Base-by-base conservation (phyloP, 2,329 filamentous ascomycete genomes). In the Mycosphaerella sp. region DNA sequence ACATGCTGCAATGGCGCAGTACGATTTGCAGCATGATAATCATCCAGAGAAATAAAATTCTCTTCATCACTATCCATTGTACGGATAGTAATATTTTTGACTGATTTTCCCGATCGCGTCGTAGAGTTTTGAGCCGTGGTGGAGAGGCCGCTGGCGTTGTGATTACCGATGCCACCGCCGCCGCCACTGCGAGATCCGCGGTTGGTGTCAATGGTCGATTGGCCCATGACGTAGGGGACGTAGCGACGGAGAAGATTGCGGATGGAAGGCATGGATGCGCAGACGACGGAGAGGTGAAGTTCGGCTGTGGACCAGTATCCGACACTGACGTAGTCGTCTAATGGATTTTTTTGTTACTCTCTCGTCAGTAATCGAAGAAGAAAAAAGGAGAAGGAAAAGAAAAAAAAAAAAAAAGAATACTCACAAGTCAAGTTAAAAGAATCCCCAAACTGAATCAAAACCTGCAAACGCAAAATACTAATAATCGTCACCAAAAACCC, bases 291-390 rank as follows among this genome's bases (percentile, higher is more conserved):
- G 11, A 49, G 48, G 45, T 60, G 53, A 7, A 60, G 42, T 39
- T 60, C 58, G 17, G 56, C 49, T 1, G 56, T 58, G 12, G 53
- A 54, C 56, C 56, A 60, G 48, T 55, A 58, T 21, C 56, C 58
- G 7, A 53, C 48, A 3, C 50, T 21, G 11, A 47, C 55, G 42
- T 60, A 58, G 47, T 60, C 49, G 46, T 52, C 54, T 59, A 17
- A 32, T 21, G 1, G 26, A 26, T 21, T 17, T 17, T 17, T 17
- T 17, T 17, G 14, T 17, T 17, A 1, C 14, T 17, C 14, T 17
- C 14, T 17, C 14, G 14, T 17, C 14, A 26, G 26, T 4, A 26
- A 26, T 4, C 4, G 26, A 26, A 26, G 26, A 26, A 26, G 26
- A 6, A 6, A 26, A 26, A 26, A 26, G 26, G 26, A 6, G 26